Conservation (phyloP, 345 rosid genomes). For the Bruguiera parviflora region DNA sequence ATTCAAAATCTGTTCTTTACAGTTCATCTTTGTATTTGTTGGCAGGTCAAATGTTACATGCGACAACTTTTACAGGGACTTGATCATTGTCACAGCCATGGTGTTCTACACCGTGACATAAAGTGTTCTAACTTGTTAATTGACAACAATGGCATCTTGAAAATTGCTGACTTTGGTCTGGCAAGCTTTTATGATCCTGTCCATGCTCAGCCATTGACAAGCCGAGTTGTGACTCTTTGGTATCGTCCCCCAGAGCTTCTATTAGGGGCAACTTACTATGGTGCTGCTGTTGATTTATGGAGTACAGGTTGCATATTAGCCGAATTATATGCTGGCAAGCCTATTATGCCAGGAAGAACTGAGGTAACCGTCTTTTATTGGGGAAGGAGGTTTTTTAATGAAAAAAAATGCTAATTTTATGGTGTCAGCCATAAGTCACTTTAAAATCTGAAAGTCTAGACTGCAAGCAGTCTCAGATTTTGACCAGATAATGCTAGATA, state of each 20-base stretch:
- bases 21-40: constrained; percentile 5
- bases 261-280: constrained; percentile 91
- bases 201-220: constrained; percentile 74
- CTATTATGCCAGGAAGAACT: constrained; percentile 99
- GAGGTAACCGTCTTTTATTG: constrained; percentile 50
- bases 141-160: constrained; percentile 82
- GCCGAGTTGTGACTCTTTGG: constrained; percentile 98
- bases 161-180: constrained; percentile 96
- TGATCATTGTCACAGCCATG: constrained; percentile 94
- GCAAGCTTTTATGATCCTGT: constrained; percentile 83
- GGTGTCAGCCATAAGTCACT: no score
- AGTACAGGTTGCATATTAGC: constrained; percentile 97
- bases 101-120: constrained; percentile 91
- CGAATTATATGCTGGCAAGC: constrained; percentile 93
- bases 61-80: constrained; percentile 83
- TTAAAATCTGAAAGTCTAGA: no score
- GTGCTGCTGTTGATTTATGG: constrained; percentile 93
- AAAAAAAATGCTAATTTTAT: no score
- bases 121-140: constrained; percentile 95
- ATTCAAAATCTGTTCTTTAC: not conserved
- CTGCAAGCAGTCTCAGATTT: no score
- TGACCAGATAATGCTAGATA: no score
- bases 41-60: constrained; percentile 92
- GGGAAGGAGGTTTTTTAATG: not conserved
- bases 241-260: constrained; percentile 97